Base-by-base conservation (phyloP, 768 basidiomycete species). In the Hygrocybe punicea region DNA sequence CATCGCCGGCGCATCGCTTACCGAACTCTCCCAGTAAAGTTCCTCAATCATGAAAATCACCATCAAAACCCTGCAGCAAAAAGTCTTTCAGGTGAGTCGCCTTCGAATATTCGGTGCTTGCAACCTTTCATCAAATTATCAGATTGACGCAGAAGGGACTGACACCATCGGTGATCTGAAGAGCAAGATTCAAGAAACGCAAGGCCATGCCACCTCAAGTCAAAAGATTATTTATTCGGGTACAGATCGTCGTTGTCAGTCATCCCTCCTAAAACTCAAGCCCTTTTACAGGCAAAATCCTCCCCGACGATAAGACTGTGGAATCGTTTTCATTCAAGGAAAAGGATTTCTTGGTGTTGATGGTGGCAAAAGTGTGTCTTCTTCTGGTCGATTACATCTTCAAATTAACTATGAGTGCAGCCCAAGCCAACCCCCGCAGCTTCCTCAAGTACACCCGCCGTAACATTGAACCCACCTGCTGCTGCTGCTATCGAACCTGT, bases 321-420 rank as follows among this genome's bases (percentile, higher is more conserved):
- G 89, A 82, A 64, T 87, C 89, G 46, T 90, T 88, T 66, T 84
- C 88, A 53, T 91, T 98, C 79, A 95, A 97, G 76, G 96, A 98
- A 74, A 98, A 97, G 77, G 96, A 97, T 71, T 99, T 99, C 76
- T 76, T 98, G 58, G 97, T 99, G n/a, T 84, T 99, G 42, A 99
- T 98, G 96, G 91, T 98, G 34, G 84, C 93, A 51, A 98, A 97
- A 85, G 95, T 95, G 60, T 48, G 76, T 44, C 37, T 53, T 29
- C 21, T 35, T 37, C 19, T 40, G 39, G 13, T 51, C 40, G 34
- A 53, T 39, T 35, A 40, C 50, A 10, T 46, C 47, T 21, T 48
- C 23, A 10, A 44, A 42, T 53, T 14, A 53, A 13, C 13, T 45
- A 3, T 25, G 49, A 2, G 29, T 29, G 25, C 51, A 87, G 86